Percentiles rank a stretch among this genome's conserved stretches.
phyloP scores from a whole-genome alignment of 768 basidiomycete species.

The Amanita molliuscula region DNA sequence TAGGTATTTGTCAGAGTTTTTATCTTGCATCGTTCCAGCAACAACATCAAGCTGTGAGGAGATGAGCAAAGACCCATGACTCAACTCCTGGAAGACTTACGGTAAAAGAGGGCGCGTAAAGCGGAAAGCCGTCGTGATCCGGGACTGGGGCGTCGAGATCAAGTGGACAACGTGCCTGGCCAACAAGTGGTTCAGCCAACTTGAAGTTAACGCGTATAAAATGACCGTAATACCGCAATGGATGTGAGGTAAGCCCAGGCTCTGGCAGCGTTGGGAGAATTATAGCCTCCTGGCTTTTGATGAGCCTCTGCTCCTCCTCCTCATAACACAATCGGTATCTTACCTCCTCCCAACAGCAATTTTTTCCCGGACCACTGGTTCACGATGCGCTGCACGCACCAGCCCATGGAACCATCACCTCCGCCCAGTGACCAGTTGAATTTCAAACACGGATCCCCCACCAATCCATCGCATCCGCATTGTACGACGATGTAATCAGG shows the following conservation, averaged over 20 bases:
- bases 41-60: conserved; percentile 50
- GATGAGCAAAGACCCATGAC: not conserved
- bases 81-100: conserved; percentile 12
- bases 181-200: not conserved
- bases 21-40: conserved; percentile 62
- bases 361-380: conserved; percentile 50
- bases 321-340: conserved; percentile 1
- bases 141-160: conserved; percentile 58
- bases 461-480: conserved; percentile 80
- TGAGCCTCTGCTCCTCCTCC: conserved; percentile 8
- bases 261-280: conserved; percentile 72
- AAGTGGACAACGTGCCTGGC: conserved; percentile 45
- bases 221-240: conserved; percentile 49
- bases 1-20: conserved; percentile 56
- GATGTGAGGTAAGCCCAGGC: conserved; percentile 83
- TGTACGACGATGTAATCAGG: conserved; percentile 80
- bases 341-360: conserved; percentile 71
- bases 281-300: conserved; percentile 62
- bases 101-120: conserved; percentile 74
- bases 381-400: conserved; percentile 47
- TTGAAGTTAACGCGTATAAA: not conserved
- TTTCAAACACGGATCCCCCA: conserved; percentile 69
- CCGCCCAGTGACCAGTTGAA: conserved; percentile 62
- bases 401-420: conserved; percentile 54
- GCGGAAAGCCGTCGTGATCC: conserved; percentile 61